Evolutionary conservation across 2,329 filamentous ascomycete species (phyloP).

Genomic region (Leptographium galeiforme): DNA sequence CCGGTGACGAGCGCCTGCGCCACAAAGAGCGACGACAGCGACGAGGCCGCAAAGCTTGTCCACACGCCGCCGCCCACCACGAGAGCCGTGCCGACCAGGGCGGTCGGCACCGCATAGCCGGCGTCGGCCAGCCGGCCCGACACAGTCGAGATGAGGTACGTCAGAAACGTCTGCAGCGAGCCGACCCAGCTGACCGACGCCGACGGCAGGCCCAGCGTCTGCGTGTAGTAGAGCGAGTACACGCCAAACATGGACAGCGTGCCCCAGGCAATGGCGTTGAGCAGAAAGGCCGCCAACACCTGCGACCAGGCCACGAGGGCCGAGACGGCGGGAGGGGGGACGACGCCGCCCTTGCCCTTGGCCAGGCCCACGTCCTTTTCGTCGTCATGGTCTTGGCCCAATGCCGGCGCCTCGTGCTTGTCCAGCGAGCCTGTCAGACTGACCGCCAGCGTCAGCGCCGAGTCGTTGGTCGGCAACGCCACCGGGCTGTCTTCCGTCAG

Average conservation of each 20-base stretch:
- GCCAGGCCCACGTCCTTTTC: neutral
- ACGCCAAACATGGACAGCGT: slow-evolving; percentile 35
- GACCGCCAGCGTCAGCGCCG: neutral
- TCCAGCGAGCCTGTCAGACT: neutral
- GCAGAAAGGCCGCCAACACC: slow-evolving; percentile 30
- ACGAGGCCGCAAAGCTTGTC: slow-evolving; percentile 14
- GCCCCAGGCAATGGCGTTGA: slow-evolving; percentile 38
- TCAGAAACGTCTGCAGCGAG: slow-evolving; percentile 35
- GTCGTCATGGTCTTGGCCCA: neutral
- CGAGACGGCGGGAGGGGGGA: neutral
- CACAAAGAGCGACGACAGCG: slow-evolving; percentile 24
- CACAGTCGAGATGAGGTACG: slow-evolving; percentile 33
- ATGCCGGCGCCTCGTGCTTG: neutral
- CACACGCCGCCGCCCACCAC: slow-evolving; percentile 33
- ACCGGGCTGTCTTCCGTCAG: slow-evolving; percentile 1
- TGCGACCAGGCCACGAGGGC: slow-evolving; percentile 31
- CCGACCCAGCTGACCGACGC: slow-evolving; percentile 35
- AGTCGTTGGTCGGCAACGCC: neutral
- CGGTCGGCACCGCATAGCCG: slow-evolving; percentile 29
- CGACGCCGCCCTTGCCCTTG: neutral
- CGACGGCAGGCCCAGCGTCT: slow-evolving; percentile 19
- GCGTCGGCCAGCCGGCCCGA: slow-evolving; percentile 37
- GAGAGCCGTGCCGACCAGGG: slow-evolving; percentile 26
- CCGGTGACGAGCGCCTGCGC: slow-evolving; percentile 41
- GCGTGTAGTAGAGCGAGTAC: slow-evolving; percentile 31